Evolutionary conservation across 305 asterid species (phyloP), one percentile per base, ranked within the genome.

Genomic region (Plantago rigida): DNA sequence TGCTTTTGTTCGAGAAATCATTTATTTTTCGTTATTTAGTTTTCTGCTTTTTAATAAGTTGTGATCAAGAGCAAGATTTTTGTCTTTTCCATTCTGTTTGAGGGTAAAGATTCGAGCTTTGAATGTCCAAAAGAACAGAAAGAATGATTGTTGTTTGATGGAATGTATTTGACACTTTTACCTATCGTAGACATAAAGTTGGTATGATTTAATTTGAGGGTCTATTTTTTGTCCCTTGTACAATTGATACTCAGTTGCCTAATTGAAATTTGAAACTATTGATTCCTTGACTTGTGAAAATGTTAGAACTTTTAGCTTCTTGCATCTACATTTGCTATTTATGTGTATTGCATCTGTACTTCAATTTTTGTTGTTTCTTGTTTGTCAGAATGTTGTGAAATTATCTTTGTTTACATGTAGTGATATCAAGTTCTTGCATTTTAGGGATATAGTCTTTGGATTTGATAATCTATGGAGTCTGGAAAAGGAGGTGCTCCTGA

Each of bases 401-500:
- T 28, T 12, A 26, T 5, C 29, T 9, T 15, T 57, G 11, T 36
- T 15, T 12, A 57, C 62, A 14, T 57, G 29, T 8, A 22, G 63
- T 15, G 9, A 15, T 15, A 13, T 15, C n/a, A 10, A 7, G 15
- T 44, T 51, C 50, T 51, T 62, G 58, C 62, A 47, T 67, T 71
- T 28, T 51, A 29, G 67, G 72, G 31, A 26, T 34, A 17, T 3
- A 44, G 44, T 47, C 19, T 60, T 42, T 49, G 31, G 42, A 51
- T 55, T 59, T 13, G 31, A 48, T 42, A 61, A 60, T 50, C 36
- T 36, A 87, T 87, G 95, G 95, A 87, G 67, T 70, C 90, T 22
- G 81, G 79, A 58, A 83, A 81, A 75, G 77, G 70, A 56, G 76
- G 78, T 63, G 70, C 71, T 65, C 66, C 85, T 9, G 84, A 89